Evolutionary conservation across 768 basidiomycete species (phyloP).

Genomic region (Royoungia palumana): DNA sequence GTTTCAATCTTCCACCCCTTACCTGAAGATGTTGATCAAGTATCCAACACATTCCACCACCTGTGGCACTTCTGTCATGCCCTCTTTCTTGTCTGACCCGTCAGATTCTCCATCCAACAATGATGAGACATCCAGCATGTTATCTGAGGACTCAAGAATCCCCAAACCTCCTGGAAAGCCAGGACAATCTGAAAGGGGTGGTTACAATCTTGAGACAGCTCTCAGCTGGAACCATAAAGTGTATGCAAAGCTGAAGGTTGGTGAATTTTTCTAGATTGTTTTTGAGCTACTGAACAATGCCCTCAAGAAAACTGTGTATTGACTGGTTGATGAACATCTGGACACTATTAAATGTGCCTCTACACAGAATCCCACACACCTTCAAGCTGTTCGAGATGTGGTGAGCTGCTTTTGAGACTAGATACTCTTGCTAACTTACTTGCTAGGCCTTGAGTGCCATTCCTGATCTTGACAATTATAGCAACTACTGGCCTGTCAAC

Average conservation of each 20-base stretch:
- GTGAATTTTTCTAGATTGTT: not conserved
- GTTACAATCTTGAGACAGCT: slow-evolving; percentile 22
- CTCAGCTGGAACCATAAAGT: slow-evolving; percentile 18
- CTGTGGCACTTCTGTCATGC: too few species aligned
- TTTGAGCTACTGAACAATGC: not conserved
- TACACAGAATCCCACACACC: not conserved
- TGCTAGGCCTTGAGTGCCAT: not conserved
- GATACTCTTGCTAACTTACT: not conserved
- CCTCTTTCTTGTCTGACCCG: too few species aligned
- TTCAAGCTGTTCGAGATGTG: not conserved
- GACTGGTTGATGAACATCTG: slow-evolving; percentile 5
- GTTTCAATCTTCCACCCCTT: not conserved
- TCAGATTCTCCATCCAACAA: not conserved
- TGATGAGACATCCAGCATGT: not conserved
- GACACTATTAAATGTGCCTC: slow-evolving; percentile 9
- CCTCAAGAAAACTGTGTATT: not conserved
- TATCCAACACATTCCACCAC: too few species aligned
- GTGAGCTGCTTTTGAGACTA: not conserved
- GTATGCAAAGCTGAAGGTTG: slow-evolving; percentile 22
- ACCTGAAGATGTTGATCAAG: not conserved
- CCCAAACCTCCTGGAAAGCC: slow-evolving; percentile 25
- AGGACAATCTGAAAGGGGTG: slow-evolving; percentile 21
- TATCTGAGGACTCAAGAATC: slow-evolving; percentile 16
- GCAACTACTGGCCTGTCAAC: slow-evolving; percentile 1
- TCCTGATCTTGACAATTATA: slow-evolving; percentile 11